These are phyloP conservation scores for Psilocybe subaeruginosa DNA, from an alignment of 768 basidiomycete species.

Conservation along the genomic window DNA sequence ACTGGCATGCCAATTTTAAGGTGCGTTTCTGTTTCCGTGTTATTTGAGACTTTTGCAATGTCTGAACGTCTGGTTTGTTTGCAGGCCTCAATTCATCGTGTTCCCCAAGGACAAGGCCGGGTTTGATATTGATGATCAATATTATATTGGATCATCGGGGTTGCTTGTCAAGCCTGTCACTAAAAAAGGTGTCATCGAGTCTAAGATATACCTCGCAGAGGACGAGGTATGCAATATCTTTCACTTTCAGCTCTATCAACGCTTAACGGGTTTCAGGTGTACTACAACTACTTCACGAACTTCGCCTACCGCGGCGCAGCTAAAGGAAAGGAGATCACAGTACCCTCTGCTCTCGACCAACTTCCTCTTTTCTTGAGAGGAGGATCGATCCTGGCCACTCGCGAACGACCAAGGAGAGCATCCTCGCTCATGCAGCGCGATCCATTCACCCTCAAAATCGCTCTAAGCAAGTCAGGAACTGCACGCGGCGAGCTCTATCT, in stretches of 20 bases:
- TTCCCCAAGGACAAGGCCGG: slow-evolving; percentile 90
- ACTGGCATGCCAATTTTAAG: slow-evolving; percentile 83
- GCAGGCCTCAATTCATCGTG: slow-evolving; percentile 92
- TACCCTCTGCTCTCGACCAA: slow-evolving; percentile 79
- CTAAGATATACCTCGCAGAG: slow-evolving; percentile 84
- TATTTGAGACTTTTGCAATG: no score
- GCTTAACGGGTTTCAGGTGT: slow-evolving; percentile 53
- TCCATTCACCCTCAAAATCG: slow-evolving; percentile 90
- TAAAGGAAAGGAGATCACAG: slow-evolving; percentile 68
- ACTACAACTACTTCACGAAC: slow-evolving; percentile 91
- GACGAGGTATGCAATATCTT: slow-evolving; percentile 55
- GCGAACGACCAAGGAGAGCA: slow-evolving; percentile 84
- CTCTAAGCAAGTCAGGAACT: slow-evolving; percentile 58
- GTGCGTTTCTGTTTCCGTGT: slow-evolving; percentile 40
- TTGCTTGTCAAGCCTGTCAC: slow-evolving; percentile 92
- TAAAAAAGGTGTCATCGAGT: slow-evolving; percentile 65
- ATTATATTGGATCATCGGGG: slow-evolving; percentile 86
- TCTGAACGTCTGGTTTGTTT: neutral
- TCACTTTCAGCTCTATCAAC: slow-evolving; percentile 5
- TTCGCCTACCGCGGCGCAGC: slow-evolving; percentile 66
- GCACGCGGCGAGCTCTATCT: slow-evolving; percentile 91
- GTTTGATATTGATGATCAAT: slow-evolving; percentile 93
- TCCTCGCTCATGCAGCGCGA: slow-evolving; percentile 89
- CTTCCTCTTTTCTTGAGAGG: slow-evolving; percentile 89
- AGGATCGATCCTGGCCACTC: slow-evolving; percentile 86